These are phyloP conservation scores for Aspergillus egyptiacus DNA, from an alignment of 495 filamentous ascomycete genomes.

Conservation along the genomic window DNA sequence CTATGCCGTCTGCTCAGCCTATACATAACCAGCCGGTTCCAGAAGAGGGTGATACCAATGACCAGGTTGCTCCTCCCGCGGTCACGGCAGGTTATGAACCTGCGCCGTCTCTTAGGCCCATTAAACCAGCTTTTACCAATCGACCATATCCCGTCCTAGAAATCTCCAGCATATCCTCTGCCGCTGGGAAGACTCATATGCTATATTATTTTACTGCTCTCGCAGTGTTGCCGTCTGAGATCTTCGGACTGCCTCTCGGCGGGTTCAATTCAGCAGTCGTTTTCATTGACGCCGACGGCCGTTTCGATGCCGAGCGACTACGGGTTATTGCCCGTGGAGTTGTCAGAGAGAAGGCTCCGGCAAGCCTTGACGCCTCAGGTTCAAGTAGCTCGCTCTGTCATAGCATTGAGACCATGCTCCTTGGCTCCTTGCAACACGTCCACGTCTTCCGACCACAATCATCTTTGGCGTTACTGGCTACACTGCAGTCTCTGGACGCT, in stretches of 20 bases:
- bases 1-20: slow-evolving; percentile 24
- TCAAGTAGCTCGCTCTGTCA: slow-evolving; percentile 4
- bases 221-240: slow-evolving; percentile 48
- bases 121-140: slow-evolving; percentile 17
- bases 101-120: slow-evolving; percentile 8
- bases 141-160: slow-evolving; percentile 47
- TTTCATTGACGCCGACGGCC: slow-evolving; percentile 63
- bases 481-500: slow-evolving; percentile 37
- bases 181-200: slow-evolving; percentile 58
- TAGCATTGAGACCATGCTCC: slow-evolving; percentile 27
- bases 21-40: background rate
- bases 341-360: slow-evolving; percentile 11
- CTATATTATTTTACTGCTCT: slow-evolving; percentile 61
- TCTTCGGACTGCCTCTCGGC: slow-evolving; percentile 23
- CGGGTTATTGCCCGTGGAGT: slow-evolving; percentile 31
- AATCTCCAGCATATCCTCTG: slow-evolving; percentile 48
- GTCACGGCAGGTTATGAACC: slow-evolving; percentile 2
- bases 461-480: slow-evolving; percentile 46
- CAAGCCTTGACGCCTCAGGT: background rate
- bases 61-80: slow-evolving; percentile 8
- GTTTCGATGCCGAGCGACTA: slow-evolving; percentile 59
- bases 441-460: slow-evolving; percentile 54
- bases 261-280: slow-evolving; percentile 57
- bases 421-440: slow-evolving; percentile 39
- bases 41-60: background rate